Evolutionary conservation across 2,329 filamentous ascomycete genomes (phyloP).

Genomic region (Microascus cirrosus): DNA sequence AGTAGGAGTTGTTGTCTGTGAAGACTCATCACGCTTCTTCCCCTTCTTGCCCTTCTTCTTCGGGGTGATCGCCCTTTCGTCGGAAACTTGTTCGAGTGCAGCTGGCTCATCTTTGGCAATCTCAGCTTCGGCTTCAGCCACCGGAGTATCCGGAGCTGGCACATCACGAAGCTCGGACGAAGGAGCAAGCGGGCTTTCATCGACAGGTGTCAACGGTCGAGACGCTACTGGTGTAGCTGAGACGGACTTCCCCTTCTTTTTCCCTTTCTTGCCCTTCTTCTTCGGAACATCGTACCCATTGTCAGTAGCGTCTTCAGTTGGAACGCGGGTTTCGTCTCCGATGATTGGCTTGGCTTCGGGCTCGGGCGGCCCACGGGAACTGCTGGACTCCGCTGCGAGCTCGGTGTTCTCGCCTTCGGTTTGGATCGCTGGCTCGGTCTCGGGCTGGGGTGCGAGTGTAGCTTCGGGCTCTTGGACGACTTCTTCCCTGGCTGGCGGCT

Average conservation of each 20-base stretch:
- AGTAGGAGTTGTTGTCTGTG: background rate
- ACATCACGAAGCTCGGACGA: background rate
- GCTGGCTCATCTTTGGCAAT: constrained; percentile 2
- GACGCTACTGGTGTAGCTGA: constrained; percentile 7
- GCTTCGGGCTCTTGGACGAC: background rate
- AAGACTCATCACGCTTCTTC: background rate
- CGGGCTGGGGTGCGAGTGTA: background rate
- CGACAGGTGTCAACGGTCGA: background rate
- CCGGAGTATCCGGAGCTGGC: background rate
- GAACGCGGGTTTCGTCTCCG: background rate
- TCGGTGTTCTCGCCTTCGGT: background rate
- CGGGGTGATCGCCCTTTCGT: constrained; percentile 9
- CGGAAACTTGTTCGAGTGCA: constrained; percentile 5
- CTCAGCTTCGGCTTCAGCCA: background rate
- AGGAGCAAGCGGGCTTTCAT: background rate
- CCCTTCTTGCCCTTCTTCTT: constrained; percentile 18
- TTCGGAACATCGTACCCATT: background rate
- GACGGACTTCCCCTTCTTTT: constrained; percentile 7
- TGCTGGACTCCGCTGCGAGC: background rate
- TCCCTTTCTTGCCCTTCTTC: constrained; percentile 9
- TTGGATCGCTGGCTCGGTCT: background rate
- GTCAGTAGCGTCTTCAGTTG: background rate
- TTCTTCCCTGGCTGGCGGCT: background rate
- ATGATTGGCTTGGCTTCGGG: background rate
- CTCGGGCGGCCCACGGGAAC: background rate